phyloP scores from a whole-genome alignment of 2,329 filamentous ascomycete species.

The Penicillium sp. region DNA sequence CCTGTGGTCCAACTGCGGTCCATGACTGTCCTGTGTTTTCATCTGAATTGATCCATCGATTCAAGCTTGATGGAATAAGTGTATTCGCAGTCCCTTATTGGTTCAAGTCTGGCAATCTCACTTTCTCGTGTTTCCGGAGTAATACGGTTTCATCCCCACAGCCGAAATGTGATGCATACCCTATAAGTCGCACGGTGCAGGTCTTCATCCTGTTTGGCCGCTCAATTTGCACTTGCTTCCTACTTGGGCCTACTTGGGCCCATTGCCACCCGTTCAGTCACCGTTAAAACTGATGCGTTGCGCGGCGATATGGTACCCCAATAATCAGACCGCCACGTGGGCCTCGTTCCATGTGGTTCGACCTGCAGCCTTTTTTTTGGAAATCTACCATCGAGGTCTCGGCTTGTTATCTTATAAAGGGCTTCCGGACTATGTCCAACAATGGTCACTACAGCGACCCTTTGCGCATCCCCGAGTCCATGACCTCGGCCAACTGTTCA shows the following conservation, averaged over 20 bases:
- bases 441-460: background rate
- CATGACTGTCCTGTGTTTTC: background rate
- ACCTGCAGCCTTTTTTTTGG: background rate
- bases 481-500: constrained; percentile 1
- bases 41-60: background rate
- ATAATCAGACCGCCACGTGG: constrained; percentile 1
- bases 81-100: background rate
- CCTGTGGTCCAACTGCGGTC: background rate
- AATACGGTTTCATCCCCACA: constrained; percentile 6
- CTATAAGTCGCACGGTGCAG: constrained; percentile 11
- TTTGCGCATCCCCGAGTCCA: background rate
- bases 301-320: constrained; percentile 2
- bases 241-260: too few species aligned
- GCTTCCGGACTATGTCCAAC: background rate
- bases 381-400: background rate
- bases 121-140: background rate
- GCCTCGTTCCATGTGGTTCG: constrained; percentile 4
- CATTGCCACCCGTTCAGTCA: background rate
- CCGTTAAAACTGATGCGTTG: constrained; percentile 13
- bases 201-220: constrained; percentile 8
- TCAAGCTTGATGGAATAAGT: background rate
- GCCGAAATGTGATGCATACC: constrained; percentile 14
- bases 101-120: background rate
- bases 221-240: background rate
- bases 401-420: background rate